Evolutionary conservation across 140 eudicot species (phyloP).

Genomic region (Cichorium intybus): DNA sequence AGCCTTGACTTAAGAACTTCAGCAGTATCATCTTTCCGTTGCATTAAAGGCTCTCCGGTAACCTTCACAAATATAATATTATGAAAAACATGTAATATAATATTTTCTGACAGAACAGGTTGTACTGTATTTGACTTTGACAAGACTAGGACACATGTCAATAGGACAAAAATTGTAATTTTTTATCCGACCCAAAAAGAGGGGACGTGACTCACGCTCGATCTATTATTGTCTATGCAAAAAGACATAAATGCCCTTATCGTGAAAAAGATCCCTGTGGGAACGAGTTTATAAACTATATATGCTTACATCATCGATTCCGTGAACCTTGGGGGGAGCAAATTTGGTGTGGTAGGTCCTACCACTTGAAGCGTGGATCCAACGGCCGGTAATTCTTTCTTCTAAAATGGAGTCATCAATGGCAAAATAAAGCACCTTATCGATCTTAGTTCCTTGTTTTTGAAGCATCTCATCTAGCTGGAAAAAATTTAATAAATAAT

Average conservation of each 20-base stretch:
- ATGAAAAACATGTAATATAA: too few relatives aligned
- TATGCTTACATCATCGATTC: slow-evolving; percentile 80
- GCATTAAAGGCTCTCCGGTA: slow-evolving; percentile 94
- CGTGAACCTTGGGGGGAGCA: slow-evolving; percentile 90
- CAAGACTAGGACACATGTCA: too few relatives aligned
- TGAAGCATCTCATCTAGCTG: slow-evolving; percentile 91
- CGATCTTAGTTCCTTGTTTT: slow-evolving; percentile 57
- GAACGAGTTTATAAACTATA: too few relatives aligned
- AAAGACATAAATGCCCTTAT: neutral
- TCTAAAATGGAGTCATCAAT: slow-evolving; percentile 55
- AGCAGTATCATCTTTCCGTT: slow-evolving; percentile 97
- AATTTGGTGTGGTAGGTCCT: slow-evolving; percentile 94
- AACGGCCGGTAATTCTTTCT: slow-evolving; percentile 76
- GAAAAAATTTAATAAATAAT: neutral
- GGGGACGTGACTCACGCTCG: too few relatives aligned
- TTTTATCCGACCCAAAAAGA: too few relatives aligned
- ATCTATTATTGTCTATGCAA: too few relatives aligned
- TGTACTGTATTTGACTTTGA: too few relatives aligned
- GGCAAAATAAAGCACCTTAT: slow-evolving; percentile 54
- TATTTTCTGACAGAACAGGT: too few relatives aligned
- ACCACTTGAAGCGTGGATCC: slow-evolving; percentile 98
- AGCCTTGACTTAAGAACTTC: slow-evolving; percentile 94
- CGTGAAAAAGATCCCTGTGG: too few relatives aligned
- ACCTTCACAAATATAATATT: slow-evolving; percentile 53
- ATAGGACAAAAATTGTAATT: too few relatives aligned